Percentiles rank a stretch among this genome's conserved stretches.
phyloP scores from a whole-genome alignment of 1,284 basidiomycete genomes.

The Pseudozyma thailandica region DNA sequence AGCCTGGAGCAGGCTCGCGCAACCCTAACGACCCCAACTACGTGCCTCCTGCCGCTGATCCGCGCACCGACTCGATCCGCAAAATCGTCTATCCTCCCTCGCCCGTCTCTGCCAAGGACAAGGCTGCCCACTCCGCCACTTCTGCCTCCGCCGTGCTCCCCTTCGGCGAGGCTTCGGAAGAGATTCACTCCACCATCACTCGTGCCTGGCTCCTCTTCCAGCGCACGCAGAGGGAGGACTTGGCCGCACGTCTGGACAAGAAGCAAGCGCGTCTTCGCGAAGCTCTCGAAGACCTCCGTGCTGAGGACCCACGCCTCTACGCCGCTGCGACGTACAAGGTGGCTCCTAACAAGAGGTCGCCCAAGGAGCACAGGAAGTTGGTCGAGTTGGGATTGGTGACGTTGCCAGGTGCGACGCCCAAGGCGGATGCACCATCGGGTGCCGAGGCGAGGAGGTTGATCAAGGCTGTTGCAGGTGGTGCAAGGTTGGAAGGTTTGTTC shows the following conservation, averaged over 20 bases:
- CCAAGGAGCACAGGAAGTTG: constrained; percentile 58
- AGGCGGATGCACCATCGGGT: constrained; percentile 40
- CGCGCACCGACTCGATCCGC: constrained; percentile 58
- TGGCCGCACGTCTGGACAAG: constrained; percentile 37
- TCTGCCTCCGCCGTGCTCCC: constrained; percentile 40
- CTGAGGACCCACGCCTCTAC: constrained; percentile 44
- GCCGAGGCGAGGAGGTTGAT: constrained; percentile 47
- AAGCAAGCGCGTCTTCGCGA: constrained; percentile 59
- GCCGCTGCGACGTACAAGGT: constrained; percentile 57
- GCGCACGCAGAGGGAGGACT: constrained; percentile 76
- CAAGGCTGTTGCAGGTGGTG: constrained; percentile 52
- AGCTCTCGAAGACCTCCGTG: constrained; percentile 50
- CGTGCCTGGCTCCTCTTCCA: constrained; percentile 88
- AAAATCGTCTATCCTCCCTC: constrained; percentile 59
- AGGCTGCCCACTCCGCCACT: constrained; percentile 25
- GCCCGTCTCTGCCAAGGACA: constrained; percentile 35
- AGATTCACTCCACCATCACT: constrained; percentile 92
- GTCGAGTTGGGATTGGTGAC: constrained; percentile 53
- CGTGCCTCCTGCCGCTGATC: constrained; percentile 50
- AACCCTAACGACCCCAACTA: constrained; percentile 65
- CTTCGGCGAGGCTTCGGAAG: constrained; percentile 66
- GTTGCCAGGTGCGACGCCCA: constrained; percentile 13
- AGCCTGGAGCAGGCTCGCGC: constrained; percentile 27
- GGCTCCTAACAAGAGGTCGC: constrained; percentile 57
- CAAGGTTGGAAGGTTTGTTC: constrained; percentile 61